A percentile compares a stretch with the other conserved stretches of the same genome.
Evolutionary conservation across 257 asterid genomes (phyloP).

Genomic region (Marsdenia floribunda): DNA sequence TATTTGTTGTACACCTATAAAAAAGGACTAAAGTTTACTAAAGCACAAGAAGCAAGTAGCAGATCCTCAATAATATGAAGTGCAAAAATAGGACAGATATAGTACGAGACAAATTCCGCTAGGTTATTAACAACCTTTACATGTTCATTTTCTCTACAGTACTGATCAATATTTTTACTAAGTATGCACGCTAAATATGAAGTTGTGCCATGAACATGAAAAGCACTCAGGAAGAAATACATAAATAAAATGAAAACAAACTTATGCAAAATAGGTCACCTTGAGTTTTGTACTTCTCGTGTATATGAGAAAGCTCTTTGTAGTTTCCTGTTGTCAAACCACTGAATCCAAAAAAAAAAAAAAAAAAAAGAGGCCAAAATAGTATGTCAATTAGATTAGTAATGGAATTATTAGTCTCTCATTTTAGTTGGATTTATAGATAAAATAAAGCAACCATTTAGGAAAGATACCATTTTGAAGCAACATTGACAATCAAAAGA

Average conservation of each 20-base stretch:
- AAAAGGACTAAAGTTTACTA: too few relatives aligned
- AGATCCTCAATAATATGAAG: too few relatives aligned
- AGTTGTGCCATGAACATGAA: slow-evolving; percentile 2
- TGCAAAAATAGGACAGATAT: too few relatives aligned
- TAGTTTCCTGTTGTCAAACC: slow-evolving; percentile 91
- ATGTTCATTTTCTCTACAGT: too few relatives aligned
- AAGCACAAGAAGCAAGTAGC: too few relatives aligned
- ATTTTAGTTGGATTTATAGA: background rate
- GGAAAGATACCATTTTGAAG: slow-evolving; percentile 75
- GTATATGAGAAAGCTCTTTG: slow-evolving; percentile 68
- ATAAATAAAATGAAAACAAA: background rate
- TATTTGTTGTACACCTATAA: too few relatives aligned
- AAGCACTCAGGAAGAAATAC: background rate
- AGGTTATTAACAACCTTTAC: too few relatives aligned
- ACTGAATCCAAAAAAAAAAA: slow-evolving; percentile 41
- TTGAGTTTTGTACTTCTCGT: slow-evolving; percentile 80
- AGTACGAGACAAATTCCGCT: too few relatives aligned
- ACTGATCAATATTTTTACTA: background rate
- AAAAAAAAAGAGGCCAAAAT: background rate
- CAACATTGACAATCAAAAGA: slow-evolving; percentile 86
- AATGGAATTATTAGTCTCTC: background rate
- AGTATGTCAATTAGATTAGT: background rate
- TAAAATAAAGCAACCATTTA: background rate
- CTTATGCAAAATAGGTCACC: slow-evolving; percentile 40
- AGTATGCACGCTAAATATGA: background rate